These are phyloP conservation scores for Whalleya microplaca DNA, from an alignment of 2,329 filamentous ascomycete species.

Conservation along the genomic window DNA sequence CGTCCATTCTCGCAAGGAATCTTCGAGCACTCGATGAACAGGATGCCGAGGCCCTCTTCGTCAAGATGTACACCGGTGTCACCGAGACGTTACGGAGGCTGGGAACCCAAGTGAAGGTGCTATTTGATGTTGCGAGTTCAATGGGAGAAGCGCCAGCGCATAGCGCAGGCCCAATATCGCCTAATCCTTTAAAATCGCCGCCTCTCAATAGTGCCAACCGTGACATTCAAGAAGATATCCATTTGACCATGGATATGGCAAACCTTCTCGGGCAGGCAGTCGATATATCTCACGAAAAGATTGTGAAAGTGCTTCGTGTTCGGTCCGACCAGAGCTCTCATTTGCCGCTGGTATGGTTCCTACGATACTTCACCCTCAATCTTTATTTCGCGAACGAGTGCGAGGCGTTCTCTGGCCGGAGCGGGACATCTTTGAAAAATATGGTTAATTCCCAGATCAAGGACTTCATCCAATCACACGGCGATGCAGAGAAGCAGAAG, in stretches of 20 bases:
- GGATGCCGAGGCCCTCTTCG: constrained; percentile 82
- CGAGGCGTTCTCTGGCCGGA: constrained; percentile 79
- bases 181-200: constrained; percentile 52
- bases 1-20: constrained; percentile 84
- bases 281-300: constrained; percentile 78
- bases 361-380: constrained; percentile 83
- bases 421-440: constrained; percentile 74
- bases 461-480: constrained; percentile 74
- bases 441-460: constrained; percentile 82
- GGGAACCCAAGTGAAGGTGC: constrained; percentile 87
- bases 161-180: constrained; percentile 48
- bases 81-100: constrained; percentile 85
- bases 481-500: constrained; percentile 73
- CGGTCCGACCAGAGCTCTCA: constrained; percentile 73
- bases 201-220: constrained; percentile 53
- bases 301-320: constrained; percentile 76
- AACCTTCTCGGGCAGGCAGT: constrained; percentile 80
- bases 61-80: constrained; percentile 82
- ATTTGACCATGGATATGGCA: constrained; percentile 75
- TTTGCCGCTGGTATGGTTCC: constrained; percentile 69
- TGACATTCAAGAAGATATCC: constrained; percentile 71
- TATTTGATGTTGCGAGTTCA: constrained; percentile 90
- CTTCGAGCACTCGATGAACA: constrained; percentile 80
- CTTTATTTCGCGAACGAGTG: constrained; percentile 85
- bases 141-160: constrained; percentile 50